Base-by-base conservation (phyloP, 1,139 yeast species). In the Ogataea hybrid region DNA sequence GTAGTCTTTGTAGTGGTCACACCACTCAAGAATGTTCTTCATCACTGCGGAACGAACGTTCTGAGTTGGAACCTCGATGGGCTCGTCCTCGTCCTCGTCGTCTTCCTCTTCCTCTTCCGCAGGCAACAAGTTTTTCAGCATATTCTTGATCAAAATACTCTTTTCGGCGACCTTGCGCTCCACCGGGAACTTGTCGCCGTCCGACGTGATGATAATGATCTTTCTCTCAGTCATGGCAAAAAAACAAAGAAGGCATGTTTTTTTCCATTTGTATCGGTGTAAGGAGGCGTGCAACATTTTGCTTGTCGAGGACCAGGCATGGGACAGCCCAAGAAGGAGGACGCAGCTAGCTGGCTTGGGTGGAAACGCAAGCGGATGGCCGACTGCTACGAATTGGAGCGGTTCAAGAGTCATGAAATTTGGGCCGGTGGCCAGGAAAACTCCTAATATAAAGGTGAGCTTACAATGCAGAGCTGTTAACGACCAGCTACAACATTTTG, bases 11-110 rank as follows among this genome's bases (percentile, higher is more conserved):
- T 94, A 97, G 64, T 92, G 95, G 62, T 88, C 96, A 63, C 97
- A 92, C 95, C 97, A 94, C 63, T 92, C 97, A 45, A 94, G 73
- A 14, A 94, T 95, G 63, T 90, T 90, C 62, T 86, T 80, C 66
- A 94, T 76, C 21, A 92, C 97, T 21, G 87, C 78, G 15, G 89
- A 79, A 58, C 94, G 72, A 35, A 89, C 96, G 58, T 87, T 89
- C 36, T 96, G 97, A 21, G 92, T 84, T 28, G 97, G 97, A 56
- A 90, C 83, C 56, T 88, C 96, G 50, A 86, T 79, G 42, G 79
- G 85, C 40, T 63, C 69, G 20, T 71, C 80, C 18, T 76, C 80
- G 35, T 74, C 72, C 36, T 71, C 78, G 44, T 65, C 69, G 11
- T 59, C 64, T 3, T 59, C 64, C 11, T 59, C 61, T 43, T 73